Evolutionary conservation across 2,329 filamentous ascomycete species (phyloP), one percentile per base, ranked within the genome.

Genomic region (Nemania abortiva): DNA sequence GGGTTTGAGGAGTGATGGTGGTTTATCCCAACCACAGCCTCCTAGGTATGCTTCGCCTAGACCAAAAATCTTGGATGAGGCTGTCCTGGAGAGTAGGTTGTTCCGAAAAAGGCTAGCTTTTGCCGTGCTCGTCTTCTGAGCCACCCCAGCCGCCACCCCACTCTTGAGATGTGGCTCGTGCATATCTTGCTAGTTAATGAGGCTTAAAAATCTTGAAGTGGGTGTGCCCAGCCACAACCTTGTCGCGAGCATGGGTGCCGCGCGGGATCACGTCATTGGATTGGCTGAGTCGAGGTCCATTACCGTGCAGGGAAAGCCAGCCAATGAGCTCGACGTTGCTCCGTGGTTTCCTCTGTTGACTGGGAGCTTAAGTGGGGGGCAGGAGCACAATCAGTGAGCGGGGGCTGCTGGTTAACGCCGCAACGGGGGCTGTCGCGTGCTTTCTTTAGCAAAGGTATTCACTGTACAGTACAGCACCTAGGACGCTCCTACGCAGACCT

Each of bases 281-380:
- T 77, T 77, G 76, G 76, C 63, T 37, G 20, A 50, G 52, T 57
- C 49, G 27, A 24, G 27, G 15, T 58, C 70, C 70, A 70, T 66
- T 60, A 49, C 31, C 29, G 56, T 59, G 45, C 61, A 58, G 39
- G 56, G 53, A 63, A n/a, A 27, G 24, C 3, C 10, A 47, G 15
- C 85, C 85, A 87, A 87, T 87, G 63, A 79, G 27, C 74, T 47
- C 3, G 15, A 75, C 77, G 88, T 90, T 90, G 87, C 86, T 74
- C 79, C 73, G 86, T 79, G 77, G 86, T 88, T 88, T 85, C 82
- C 77, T 79, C 72, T 88, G 84, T 87, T 87, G 83, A 87, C 70
- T 63, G 73, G 76, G 74, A 75, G 70, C 70, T 63, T 24, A 49
- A 52, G 63, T 75, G 78, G 76, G 60, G 64, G 63, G 63, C 66